A percentile compares a stretch with the other conserved stretches of the same genome.
These are phyloP conservation scores for Aspergillus sp. DNA, from an alignment of 2,329 filamentous ascomycete genomes.

Conservation along the genomic window DNA sequence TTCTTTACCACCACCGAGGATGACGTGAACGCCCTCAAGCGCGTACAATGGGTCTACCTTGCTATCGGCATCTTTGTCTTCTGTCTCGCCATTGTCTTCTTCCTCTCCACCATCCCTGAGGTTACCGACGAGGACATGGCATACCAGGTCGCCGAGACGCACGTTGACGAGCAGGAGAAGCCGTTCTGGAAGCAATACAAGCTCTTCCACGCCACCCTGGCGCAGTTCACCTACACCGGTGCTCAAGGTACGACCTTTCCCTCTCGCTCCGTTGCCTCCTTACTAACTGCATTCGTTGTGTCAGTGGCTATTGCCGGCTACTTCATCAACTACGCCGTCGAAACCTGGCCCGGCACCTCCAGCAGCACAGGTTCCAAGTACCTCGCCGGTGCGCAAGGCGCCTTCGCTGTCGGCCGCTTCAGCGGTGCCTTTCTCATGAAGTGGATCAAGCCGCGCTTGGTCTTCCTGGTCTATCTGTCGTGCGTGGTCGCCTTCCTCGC, in stretches of 20 bases:
- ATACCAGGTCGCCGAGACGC: slow-evolving; percentile 56
- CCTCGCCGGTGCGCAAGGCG: slow-evolving; percentile 70
- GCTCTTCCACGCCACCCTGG: slow-evolving; percentile 71
- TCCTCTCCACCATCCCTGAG: slow-evolving; percentile 66
- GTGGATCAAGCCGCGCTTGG: slow-evolving; percentile 64
- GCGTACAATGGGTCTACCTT: slow-evolving; percentile 79
- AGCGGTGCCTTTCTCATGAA: slow-evolving; percentile 64
- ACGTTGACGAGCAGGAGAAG: slow-evolving; percentile 54
- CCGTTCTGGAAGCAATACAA: slow-evolving; percentile 69
- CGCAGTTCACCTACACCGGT: slow-evolving; percentile 79
- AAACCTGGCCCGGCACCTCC: slow-evolving; percentile 55
- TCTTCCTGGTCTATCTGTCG: slow-evolving; percentile 67
- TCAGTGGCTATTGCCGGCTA: slow-evolving; percentile 52
- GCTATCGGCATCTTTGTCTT: slow-evolving; percentile 72
- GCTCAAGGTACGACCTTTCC: slow-evolving; percentile 56
- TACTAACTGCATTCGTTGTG: neutral
- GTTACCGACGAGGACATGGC: slow-evolving; percentile 70
- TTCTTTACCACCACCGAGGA: slow-evolving; percentile 66
- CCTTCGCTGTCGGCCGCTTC: slow-evolving; percentile 72
- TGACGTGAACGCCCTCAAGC: slow-evolving; percentile 57
- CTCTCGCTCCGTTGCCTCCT: neutral
- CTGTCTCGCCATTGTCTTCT: slow-evolving; percentile 64
- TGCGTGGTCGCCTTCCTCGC: slow-evolving; percentile 60
- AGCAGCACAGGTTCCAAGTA: slow-evolving; percentile 63
- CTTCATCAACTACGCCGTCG: slow-evolving; percentile 71